Evolutionary conservation across 345 rosid species (phyloP).

Genomic region (Excoecaria cochinchinensis): DNA sequence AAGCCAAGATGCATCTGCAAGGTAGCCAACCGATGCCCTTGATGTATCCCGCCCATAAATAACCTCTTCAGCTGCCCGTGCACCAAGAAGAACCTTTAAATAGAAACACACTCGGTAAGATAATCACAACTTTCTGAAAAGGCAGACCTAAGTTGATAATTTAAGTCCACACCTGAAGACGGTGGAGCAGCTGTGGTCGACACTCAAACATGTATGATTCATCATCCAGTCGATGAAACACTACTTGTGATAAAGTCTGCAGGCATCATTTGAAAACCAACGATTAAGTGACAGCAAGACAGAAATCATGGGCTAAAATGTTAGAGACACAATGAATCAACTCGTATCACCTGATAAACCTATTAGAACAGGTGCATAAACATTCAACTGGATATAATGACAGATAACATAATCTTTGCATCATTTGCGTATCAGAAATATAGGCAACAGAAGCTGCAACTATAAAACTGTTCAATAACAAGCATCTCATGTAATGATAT

Average conservation of each 20-base stretch:
- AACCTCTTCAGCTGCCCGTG: conserved; percentile 95
- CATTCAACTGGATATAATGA: not conserved
- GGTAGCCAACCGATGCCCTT: conserved; percentile 73
- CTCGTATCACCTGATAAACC: not conserved
- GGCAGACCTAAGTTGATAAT: conserved; percentile 16
- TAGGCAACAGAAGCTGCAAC: not conserved
- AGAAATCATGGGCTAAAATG: conserved; percentile 4
- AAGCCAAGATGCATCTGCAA: conserved; percentile 94
- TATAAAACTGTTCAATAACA: not conserved
- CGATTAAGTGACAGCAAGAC: conserved; percentile 1
- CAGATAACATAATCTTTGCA: not conserved
- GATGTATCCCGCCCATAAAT: conserved; percentile 89
- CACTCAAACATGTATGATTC: conserved; percentile 90
- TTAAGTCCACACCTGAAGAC: conserved; percentile 66
- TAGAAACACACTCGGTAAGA: not conserved
- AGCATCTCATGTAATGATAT: not conserved
- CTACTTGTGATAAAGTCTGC: conserved; percentile 80
- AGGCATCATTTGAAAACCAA: conserved; percentile 8
- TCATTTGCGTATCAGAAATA: not conserved
- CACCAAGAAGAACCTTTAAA: conserved; percentile 76
- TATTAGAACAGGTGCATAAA: conserved; percentile 2
- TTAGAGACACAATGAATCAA: not conserved
- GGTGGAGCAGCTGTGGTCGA: conserved; percentile 82
- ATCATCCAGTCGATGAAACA: conserved; percentile 83
- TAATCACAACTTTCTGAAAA: not conserved